These are phyloP conservation scores for Anastatica hierochuntica DNA, from an alignment of 345 rosid genomes.

Conservation along the genomic window DNA sequence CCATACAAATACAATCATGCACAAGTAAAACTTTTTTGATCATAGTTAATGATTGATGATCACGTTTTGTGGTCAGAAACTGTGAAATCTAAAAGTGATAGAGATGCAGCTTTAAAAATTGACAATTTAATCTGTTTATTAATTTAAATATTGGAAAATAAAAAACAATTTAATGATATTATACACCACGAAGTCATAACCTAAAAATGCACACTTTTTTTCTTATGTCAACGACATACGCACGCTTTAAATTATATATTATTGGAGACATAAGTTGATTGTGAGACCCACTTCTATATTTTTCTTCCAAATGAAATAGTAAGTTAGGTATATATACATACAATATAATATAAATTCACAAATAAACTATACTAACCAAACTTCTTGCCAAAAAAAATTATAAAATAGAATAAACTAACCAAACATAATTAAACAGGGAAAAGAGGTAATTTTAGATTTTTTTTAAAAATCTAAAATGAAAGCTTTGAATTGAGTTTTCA, in stretches of 20 bases:
- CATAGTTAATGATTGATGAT: constrained; percentile 18
- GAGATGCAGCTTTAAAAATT: constrained; percentile 16
- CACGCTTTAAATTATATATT: constrained; percentile 4
- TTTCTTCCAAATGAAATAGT: too few relatives aligned
- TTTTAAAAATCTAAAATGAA: too few relatives aligned
- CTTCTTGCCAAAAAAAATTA: too few relatives aligned
- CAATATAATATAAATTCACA: too few relatives aligned
- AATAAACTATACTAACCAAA: too few relatives aligned
- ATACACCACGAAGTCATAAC: constrained; percentile 6
- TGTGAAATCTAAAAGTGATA: background rate
- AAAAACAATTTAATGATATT: background rate
- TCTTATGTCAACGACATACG: constrained; percentile 21
- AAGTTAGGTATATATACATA: too few relatives aligned
- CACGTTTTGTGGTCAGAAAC: constrained; percentile 25
- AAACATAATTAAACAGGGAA: too few relatives aligned
- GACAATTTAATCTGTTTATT: constrained; percentile 5
- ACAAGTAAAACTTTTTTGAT: constrained; percentile 11
- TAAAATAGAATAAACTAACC: too few relatives aligned
- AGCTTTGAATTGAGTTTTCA: too few relatives aligned
- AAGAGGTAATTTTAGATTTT: too few relatives aligned
- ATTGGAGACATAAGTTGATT: constrained; percentile 1
- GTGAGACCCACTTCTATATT: constrained; percentile 20
- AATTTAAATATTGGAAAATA: too few relatives aligned
- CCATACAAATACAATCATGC: background rate
- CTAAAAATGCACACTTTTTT: background rate